phyloP scores from a whole-genome alignment of 306 rosid genomes.

The Mimosa bimucronata region DNA sequence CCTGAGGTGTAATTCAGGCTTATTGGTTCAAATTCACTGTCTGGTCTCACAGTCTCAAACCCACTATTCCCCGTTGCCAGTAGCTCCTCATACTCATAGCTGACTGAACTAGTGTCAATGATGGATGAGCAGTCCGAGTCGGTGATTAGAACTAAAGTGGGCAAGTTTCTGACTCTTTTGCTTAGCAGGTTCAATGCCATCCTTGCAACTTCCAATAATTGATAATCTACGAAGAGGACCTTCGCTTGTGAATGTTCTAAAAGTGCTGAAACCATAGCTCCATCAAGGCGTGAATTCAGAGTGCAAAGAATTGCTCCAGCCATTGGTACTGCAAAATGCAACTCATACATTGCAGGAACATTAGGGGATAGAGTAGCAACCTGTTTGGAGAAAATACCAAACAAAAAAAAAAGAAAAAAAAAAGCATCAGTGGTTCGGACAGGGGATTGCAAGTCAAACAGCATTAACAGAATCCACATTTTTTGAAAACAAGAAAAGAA shows the following conservation, averaged over 20 bases:
- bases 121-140: constrained; percentile 49
- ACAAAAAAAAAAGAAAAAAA: not conserved
- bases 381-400: constrained; percentile 47
- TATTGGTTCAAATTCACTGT: constrained; percentile 80
- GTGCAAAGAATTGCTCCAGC: constrained; percentile 82
- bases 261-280: constrained; percentile 56
- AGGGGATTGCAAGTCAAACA: not conserved
- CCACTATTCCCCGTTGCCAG: constrained; percentile 44
- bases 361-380: constrained; percentile 83
- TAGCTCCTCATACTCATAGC: constrained; percentile 68
- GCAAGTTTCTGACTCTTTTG: constrained; percentile 39
- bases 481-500: not conserved
- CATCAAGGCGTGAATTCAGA: constrained; percentile 70
- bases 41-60: constrained; percentile 61
- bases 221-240: constrained; percentile 71
- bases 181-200: constrained; percentile 57
- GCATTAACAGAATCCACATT: constrained; percentile 8
- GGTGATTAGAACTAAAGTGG: constrained; percentile 58
- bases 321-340: constrained; percentile 97
- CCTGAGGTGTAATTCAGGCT: constrained; percentile 89
- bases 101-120: constrained; percentile 30
- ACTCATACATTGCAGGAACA: constrained; percentile 89
- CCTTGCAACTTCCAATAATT: constrained; percentile 59
- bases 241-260: constrained; percentile 74
- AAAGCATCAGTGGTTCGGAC: constrained; percentile 15